A percentile compares a stretch with the other conserved stretches of the same genome.
Conservation (phyloP, 2,329 filamentous ascomycete species). For the Dryadomyces quercus-mongolicae region DNA sequence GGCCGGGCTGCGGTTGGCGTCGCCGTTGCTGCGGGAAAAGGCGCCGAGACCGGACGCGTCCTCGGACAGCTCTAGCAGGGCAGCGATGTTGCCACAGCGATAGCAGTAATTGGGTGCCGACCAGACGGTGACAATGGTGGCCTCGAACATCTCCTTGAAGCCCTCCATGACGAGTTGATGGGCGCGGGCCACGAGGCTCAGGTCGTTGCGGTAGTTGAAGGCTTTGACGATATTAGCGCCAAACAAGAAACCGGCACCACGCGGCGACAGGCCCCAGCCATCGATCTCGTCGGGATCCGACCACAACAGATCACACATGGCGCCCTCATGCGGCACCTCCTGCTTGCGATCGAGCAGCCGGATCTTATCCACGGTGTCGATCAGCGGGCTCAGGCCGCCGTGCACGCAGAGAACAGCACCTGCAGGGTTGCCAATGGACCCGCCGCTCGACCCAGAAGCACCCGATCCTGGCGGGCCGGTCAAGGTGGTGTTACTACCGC, state of each 20-base stretch:
- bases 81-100: constrained; percentile 88
- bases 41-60: constrained; percentile 65
- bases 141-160: constrained; percentile 98
- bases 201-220: constrained; percentile 90
- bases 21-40: constrained; percentile 60
- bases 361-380: constrained; percentile 93
- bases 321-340: constrained; percentile 94
- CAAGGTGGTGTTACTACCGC: constrained; percentile 2
- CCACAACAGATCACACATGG: constrained; percentile 98
- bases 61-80: constrained; percentile 84
- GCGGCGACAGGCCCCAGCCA: constrained; percentile 88
- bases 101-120: constrained; percentile 96
- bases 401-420: constrained; percentile 93
- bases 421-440: constrained; percentile 52
- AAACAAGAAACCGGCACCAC: constrained; percentile 90
- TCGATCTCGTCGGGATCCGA: constrained; percentile 97
- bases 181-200: constrained; percentile 82
- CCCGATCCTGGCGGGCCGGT: constrained; percentile 65
- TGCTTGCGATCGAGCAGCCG: constrained; percentile 90
- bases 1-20: constrained; percentile 36
- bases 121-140: constrained; percentile 96
- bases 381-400: constrained; percentile 79
- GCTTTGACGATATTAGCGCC: constrained; percentile 90
- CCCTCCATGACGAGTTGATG: constrained; percentile 99
- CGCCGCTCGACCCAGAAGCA: constrained; percentile 57